Percentiles rank a stretch among this genome's conserved stretches.
Evolutionary conservation across 2,329 filamentous ascomycete species (phyloP).

Genomic region (Lachnum nothofagi): DNA sequence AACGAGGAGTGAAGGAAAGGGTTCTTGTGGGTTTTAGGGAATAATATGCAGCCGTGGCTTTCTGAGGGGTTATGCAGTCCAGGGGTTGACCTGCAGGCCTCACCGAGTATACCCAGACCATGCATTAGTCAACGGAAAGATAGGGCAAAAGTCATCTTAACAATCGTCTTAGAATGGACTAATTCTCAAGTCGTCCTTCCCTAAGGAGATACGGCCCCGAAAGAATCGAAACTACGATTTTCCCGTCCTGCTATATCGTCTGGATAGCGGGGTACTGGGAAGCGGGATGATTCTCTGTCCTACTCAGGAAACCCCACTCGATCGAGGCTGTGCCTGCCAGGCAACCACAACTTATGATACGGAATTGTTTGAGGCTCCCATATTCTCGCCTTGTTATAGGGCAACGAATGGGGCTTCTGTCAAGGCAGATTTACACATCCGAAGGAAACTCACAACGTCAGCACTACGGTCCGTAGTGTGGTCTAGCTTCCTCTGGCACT

Average conservation of each 20-base stretch:
- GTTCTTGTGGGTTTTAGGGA: not conserved
- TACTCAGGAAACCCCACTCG: not conserved
- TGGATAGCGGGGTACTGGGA: not conserved
- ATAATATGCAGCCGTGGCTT: not conserved
- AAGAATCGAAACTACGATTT: not conserved
- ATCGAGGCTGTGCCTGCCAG: not conserved
- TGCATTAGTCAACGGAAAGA: not conserved
- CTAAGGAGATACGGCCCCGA: not conserved
- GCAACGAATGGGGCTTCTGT: not conserved
- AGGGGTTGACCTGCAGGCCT: not conserved
- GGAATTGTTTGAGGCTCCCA: not conserved
- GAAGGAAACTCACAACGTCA: not conserved
- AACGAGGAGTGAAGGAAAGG: not conserved
- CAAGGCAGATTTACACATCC: not conserved
- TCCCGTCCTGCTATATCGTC: not conserved
- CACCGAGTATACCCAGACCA: slow-evolving; percentile 1
- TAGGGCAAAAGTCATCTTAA: not conserved
- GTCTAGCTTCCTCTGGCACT: not conserved
- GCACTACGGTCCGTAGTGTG: not conserved
- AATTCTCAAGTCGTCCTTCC: not conserved
- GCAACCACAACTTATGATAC: not conserved
- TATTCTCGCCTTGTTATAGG: not conserved
- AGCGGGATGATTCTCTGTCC: not conserved
- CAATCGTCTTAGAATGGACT: not conserved
- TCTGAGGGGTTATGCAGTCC: not conserved